Evolutionary conservation across 208 protist genomes (phyloP).

Genomic region (Leishmania guyanensis): DNA sequence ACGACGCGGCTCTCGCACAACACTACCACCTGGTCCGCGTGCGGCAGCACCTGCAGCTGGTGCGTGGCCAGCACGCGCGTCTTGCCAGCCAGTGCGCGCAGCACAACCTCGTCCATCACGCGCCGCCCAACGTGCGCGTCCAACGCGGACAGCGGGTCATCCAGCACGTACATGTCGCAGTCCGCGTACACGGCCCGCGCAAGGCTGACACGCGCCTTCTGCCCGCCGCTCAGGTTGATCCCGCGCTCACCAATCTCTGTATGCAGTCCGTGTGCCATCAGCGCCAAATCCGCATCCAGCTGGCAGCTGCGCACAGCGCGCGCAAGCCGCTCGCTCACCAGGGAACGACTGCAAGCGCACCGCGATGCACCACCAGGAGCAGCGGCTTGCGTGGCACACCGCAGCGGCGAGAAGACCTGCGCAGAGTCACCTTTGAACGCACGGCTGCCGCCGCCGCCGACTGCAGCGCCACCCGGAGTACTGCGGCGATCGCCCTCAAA

Average conservation of each 20-base stretch:
- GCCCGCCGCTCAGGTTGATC: constrained; percentile 84
- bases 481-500: constrained; percentile 40
- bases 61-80: constrained; percentile 94
- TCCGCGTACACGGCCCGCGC: constrained; percentile 87
- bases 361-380: not conserved
- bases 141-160: constrained; percentile 93
- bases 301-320: constrained; percentile 52
- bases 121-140: constrained; percentile 87
- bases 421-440: not conserved
- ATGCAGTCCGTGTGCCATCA: constrained; percentile 37
- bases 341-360: constrained; percentile 80
- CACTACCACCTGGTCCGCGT: constrained; percentile 87
- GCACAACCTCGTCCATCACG: constrained; percentile 57
- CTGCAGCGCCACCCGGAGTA: too few relatives aligned
- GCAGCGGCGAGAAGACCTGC: constrained; percentile 14
- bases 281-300: constrained; percentile 72
- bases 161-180: constrained; percentile 88
- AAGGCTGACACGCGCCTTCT: constrained; percentile 86
- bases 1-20: constrained; percentile 58
- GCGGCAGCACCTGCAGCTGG: constrained; percentile 86
- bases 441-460: constrained; percentile 24
- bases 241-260: constrained; percentile 54
- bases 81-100: constrained; percentile 61
- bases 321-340: constrained; percentile 25
- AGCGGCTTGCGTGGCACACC: constrained; percentile 61